Base-by-base conservation (phyloP, 2,329 filamentous ascomycete genomes). In the Phaeophleospora eucalypticola region DNA sequence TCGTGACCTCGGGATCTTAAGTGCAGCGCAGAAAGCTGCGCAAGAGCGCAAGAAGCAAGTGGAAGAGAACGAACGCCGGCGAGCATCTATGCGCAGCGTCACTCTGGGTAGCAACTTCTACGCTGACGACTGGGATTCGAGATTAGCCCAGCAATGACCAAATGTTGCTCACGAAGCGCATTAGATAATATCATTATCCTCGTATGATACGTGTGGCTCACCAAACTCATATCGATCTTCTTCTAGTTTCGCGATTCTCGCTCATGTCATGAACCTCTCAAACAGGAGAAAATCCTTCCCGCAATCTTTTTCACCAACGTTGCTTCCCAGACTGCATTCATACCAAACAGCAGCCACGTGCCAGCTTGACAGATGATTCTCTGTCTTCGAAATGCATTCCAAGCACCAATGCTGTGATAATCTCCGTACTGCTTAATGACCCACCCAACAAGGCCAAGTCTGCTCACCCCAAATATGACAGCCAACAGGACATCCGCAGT, bases 1-100 rank as follows among this genome's bases (percentile, higher is more conserved):
- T 20, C 52, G 46, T 35, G 60, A 69, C 18, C 43, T 74, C 16
- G 62, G 65, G 2, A 49, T 60, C 21, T 48, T 74, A 43, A 55
- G 56, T 1, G 59, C 58, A 6, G 58, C 59, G 21, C 71, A 73
- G 61, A 60, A 59, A 34, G 52, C 57, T 15, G 59, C 60, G 12
- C 20, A 37, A 7, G 56, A 59, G 52, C 48, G 48, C 32, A 52
- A 48, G 34, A 49, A 37, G 36, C 42, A 51, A 18, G 46, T 60
- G 32, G 54, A 54, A 14, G 57, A 56, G 44, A 54, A 63, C 34
- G 53, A 53, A 39, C 48, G 36, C 29, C 50, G 51, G 41, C 52
- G 61, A 41, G 46, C 39, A 34, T 45, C 52, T 21, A 54, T 52
- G 48, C 49, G 55, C 34, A 52, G 46, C 36, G 49, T 61, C 17